These are phyloP conservation scores for Bifiguratus adelaidae DNA, from an alignment of 192 early-diverging fungal genomes.

Conservation along the genomic window DNA sequence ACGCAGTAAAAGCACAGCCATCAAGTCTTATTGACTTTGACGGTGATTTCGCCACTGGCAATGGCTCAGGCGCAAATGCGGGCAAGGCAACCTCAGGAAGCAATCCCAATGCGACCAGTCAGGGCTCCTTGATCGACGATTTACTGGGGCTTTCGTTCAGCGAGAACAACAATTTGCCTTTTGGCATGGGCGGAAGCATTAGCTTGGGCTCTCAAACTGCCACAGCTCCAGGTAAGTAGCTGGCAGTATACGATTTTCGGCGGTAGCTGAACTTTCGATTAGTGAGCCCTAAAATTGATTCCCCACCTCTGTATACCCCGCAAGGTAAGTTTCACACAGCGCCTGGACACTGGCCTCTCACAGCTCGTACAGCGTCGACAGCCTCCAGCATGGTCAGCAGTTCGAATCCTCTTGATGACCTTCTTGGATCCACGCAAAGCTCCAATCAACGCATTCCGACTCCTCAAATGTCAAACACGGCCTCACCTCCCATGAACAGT, in stretches of 20 bases:
- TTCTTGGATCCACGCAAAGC: conserved; percentile 12
- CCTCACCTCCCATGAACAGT: conserved; percentile 5
- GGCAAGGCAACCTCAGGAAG: not conserved
- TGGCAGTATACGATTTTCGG: no score
- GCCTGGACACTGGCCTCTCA: no score
- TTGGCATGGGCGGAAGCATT: conserved; percentile 19
- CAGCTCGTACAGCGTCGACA: not conserved
- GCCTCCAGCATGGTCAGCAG: not conserved
- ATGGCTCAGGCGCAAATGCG: not conserved
- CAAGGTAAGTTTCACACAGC: no score
- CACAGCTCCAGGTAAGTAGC: not conserved
- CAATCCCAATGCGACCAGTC: conserved; percentile 3
- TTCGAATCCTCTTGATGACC: conserved; percentile 9
- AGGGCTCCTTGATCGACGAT: conserved; percentile 24
- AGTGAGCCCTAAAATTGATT: no score
- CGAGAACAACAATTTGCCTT: conserved; percentile 12
- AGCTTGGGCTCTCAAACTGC: conserved; percentile 7
- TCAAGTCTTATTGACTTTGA: conserved; percentile 34
- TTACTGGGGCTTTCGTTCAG: conserved; percentile 20
- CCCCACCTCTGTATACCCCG: no score
- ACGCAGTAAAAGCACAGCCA: conserved; percentile 9
- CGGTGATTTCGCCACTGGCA: conserved; percentile 12
- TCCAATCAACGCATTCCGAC: not conserved
- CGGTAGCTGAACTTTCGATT: not conserved
- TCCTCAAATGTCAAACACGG: not conserved